Conservation (phyloP, 768 basidiomycete genomes). For the Pleurotus pulmonarius region DNA sequence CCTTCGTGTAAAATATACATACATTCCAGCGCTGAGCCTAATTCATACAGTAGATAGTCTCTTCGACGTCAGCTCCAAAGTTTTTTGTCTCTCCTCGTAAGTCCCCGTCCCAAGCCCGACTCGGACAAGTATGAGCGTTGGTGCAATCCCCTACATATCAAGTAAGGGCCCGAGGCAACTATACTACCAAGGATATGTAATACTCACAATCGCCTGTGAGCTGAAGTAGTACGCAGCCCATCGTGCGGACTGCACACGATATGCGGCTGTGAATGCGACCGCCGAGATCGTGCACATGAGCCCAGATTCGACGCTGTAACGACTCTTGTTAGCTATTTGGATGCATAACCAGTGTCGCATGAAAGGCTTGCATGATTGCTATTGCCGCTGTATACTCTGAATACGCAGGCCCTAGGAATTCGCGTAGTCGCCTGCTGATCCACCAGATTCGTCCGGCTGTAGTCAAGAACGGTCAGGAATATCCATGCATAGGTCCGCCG, state of each 20-base stretch:
- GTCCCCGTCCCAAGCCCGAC: not conserved
- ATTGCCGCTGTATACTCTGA: not conserved
- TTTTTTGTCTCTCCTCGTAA: not conserved
- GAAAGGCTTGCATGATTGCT: not conserved
- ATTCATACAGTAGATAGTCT: not conserved
- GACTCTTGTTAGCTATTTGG: not conserved
- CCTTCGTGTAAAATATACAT: no score
- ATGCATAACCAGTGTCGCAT: no score
- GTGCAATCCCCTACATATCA: not conserved
- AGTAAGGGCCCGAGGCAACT: not conserved
- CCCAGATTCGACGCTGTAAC: not conserved
- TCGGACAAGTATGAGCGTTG: not conserved
- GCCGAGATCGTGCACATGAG: not conserved
- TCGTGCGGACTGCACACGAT: no score
- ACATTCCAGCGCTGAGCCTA: no score
- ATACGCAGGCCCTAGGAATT: not conserved
- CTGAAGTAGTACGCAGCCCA: not conserved
- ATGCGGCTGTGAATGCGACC: not conserved
- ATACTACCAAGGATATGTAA: not conserved
- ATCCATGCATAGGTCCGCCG: not conserved
- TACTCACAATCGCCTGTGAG: not conserved
- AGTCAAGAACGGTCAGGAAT: not conserved
- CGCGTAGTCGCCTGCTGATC: not conserved
- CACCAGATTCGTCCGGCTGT: constrained; percentile 5
- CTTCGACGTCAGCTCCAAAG: not conserved